Evolutionary conservation across 768 basidiomycete genomes (phyloP).

Genomic region (Agaricus blazei): DNA sequence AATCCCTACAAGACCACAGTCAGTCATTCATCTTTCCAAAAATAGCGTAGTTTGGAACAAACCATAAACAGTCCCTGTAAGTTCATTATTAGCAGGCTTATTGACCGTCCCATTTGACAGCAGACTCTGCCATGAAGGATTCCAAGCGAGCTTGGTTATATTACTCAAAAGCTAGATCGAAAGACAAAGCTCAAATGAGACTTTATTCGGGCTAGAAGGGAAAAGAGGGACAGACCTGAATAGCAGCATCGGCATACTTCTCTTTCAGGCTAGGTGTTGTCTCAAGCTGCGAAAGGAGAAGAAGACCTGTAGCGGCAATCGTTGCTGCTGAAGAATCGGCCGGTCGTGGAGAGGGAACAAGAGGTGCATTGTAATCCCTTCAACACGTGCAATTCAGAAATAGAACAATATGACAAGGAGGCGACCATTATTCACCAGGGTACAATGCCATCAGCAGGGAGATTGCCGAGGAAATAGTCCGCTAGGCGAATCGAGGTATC

Average conservation of each 20-base stretch:
- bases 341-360: constrained; percentile 43
- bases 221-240: constrained; percentile 29
- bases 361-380: constrained; percentile 74
- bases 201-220: neutral
- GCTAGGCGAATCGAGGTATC: constrained; percentile 57
- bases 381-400: too few relatives aligned
- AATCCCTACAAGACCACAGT: constrained; percentile 38
- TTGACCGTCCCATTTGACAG: constrained; percentile 66
- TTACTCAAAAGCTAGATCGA: constrained; percentile 36
- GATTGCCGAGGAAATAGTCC: constrained; percentile 50
- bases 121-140: constrained; percentile 56
- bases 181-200: neutral
- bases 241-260: constrained; percentile 44
- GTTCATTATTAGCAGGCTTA: constrained; percentile 45
- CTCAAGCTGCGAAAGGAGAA: constrained; percentile 48
- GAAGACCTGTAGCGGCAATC: constrained; percentile 53
- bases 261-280: constrained; percentile 24
- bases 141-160: constrained; percentile 51
- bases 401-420: neutral
- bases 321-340: constrained; percentile 71
- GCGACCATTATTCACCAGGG: constrained; percentile 45
- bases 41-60: constrained; percentile 7
- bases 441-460: constrained; percentile 59
- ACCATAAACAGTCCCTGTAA: constrained; percentile 56
- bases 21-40: neutral